Conservation (phyloP, 2,329 filamentous ascomycete genomes). For the Lecanicillium sp. region DNA sequence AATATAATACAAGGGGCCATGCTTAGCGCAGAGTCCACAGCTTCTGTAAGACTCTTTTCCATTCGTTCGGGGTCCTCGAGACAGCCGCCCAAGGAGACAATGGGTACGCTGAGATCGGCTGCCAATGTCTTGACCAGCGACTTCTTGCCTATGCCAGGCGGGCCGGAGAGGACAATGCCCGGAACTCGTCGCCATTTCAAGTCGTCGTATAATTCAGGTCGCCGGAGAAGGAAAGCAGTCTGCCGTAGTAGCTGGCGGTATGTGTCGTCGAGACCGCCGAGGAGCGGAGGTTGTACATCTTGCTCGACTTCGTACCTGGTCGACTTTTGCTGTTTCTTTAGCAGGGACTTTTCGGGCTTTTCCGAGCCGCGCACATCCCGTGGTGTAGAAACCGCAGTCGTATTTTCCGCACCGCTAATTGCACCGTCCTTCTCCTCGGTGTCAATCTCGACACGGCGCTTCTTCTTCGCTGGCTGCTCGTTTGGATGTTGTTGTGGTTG, state of each 20-base stretch:
- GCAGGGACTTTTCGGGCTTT: conserved; percentile 12
- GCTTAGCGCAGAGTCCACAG: conserved; percentile 68
- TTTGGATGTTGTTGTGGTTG: conserved; percentile 9
- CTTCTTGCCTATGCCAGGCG: conserved; percentile 73
- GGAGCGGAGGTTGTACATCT: conserved; percentile 10
- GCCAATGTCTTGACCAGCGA: conserved; percentile 69
- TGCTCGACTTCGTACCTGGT: conserved; percentile 23
- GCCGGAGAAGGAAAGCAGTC: conserved; percentile 12
- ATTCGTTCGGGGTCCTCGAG: conserved; percentile 30
- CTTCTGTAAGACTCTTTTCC: conserved; percentile 29
- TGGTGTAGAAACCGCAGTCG: conserved; percentile 4
- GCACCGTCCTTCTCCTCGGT: conserved; percentile 15
- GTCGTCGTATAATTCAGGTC: conserved; percentile 12
- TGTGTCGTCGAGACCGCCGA: conserved; percentile 23
- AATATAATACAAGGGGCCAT: conserved; percentile 85
- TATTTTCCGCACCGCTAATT: conserved; percentile 15
- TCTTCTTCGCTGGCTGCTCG: conserved; percentile 23
- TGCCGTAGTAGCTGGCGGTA: conserved; percentile 14
- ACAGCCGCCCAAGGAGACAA: conserved; percentile 46
- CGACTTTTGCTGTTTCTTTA: conserved; percentile 22
- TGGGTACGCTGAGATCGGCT: conserved; percentile 61
- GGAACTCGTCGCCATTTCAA: conserved; percentile 11
- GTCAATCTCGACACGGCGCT: conserved; percentile 21
- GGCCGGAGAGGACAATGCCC: conserved; percentile 69
- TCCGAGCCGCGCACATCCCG: conserved; percentile 9